phyloP scores from a whole-genome alignment of 2,329 filamentous ascomycete species.

The Ceratocystis alfenasii region DNA sequence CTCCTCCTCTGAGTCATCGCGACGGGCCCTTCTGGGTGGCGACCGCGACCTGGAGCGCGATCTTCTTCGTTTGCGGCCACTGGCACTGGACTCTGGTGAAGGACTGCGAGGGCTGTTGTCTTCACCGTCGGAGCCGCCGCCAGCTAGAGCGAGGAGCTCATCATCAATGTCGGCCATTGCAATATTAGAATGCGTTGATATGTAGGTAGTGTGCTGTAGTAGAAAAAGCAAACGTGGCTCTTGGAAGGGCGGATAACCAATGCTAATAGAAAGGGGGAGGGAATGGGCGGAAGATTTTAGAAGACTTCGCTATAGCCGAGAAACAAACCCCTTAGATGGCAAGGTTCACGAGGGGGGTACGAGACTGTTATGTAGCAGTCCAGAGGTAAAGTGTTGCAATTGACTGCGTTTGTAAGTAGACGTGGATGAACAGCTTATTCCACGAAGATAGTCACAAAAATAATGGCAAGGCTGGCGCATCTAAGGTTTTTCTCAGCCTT shows the following conservation, averaged over 20 bases:
- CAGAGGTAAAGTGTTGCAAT: neutral
- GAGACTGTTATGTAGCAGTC: too few relatives aligned
- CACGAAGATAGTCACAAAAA: constrained; percentile 1
- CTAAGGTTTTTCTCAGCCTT: neutral
- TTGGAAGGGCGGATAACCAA: too few relatives aligned
- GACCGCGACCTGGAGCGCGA: constrained; percentile 19
- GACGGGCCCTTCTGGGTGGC: constrained; percentile 34
- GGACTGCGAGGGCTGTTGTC: constrained; percentile 26
- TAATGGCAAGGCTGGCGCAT: constrained; percentile 1
- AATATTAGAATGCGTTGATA: neutral
- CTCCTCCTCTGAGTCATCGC: constrained; percentile 42
- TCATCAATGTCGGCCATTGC: constrained; percentile 84
- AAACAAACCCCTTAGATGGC: neutral
- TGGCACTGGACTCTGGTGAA: constrained; percentile 13
- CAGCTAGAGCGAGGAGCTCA: constrained; percentile 84
- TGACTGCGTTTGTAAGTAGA: too few relatives aligned
- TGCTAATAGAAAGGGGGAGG: neutral
- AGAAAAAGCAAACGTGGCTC: neutral
- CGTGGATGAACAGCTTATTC: neutral
- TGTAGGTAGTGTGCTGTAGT: neutral
- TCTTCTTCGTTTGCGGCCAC: constrained; percentile 11
- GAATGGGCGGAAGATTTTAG: neutral
- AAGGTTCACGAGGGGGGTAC: too few relatives aligned
- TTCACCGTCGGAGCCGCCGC: constrained; percentile 53
- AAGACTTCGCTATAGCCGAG: neutral